Base-by-base conservation (phyloP, 805 yeast genomes). In the Candida jianshihensis region DNA sequence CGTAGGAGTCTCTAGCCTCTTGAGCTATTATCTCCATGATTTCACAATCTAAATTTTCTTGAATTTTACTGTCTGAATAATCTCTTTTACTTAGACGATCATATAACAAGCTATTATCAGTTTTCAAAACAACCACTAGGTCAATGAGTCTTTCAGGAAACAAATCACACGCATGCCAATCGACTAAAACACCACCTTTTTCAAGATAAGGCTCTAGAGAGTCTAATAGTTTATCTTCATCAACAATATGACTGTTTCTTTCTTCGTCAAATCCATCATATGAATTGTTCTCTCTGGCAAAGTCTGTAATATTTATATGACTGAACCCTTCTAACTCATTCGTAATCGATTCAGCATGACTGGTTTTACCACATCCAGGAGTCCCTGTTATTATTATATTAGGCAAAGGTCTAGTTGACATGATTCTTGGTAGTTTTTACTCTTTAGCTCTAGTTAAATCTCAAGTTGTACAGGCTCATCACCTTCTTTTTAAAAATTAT, bases 81-180 rank as follows among this genome's bases (percentile, higher is more conserved):
- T 80, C 82, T 57, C 98, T 73, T 41, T 74, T 71, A 42, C 68
- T 65, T 47, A 92, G 66, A 49, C 99, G 70, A 35, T 87, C 95
- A 58, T 71, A 82, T 19, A 92, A 70, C 1, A 66, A 59, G 13
- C 78, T 62, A 51, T 84, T 87, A 51, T 84, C 82, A 31, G 95
- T 79, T 45, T 89, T 70, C 38, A 92, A 67, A 1, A 92, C 98
- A 27, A 88, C 82, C 6, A 92, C 97, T 43, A 92, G 68, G 59
- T 92, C 99, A 35, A 92, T 84, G 56, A 87, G 72, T 47, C 94
- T 66, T 55, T 88, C 97, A 1, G 97, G 97, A 54, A 92, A 90
- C 16, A 86, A 75, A 53, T 92, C 98, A 61, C 95, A 87, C 31
- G 90, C 92, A 57, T 92, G 99, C 98, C 98, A 92, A 59, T 92